Evolutionary conservation across 164 flowering plant genomes (phyloP).

Genomic region (Aristolochia contorta): DNA sequence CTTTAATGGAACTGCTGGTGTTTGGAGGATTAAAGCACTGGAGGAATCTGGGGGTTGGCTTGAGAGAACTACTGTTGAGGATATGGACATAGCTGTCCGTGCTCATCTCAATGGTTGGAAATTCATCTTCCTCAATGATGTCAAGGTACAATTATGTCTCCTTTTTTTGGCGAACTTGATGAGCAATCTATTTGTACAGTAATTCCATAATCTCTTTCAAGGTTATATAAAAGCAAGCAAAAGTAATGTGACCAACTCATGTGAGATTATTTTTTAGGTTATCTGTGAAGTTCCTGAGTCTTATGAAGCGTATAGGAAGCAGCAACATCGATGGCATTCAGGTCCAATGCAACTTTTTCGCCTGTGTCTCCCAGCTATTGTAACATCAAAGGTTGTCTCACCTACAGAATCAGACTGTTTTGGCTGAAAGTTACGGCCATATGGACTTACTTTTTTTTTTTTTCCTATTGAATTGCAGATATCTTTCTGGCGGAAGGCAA

Average conservation of each 20-base stretch:
- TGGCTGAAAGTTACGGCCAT: not conserved
- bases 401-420: not conserved
- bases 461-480: slow-evolving; percentile 49
- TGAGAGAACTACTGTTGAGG: slow-evolving; percentile 97
- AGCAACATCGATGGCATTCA: slow-evolving; percentile 98
- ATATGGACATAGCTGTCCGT: slow-evolving; percentile 96
- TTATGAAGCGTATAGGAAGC: slow-evolving; percentile 90
- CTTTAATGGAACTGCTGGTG: slow-evolving; percentile 97
- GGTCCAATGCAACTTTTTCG: slow-evolving; percentile 98
- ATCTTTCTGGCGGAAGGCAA: slow-evolving; percentile 75
- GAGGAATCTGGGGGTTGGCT: slow-evolving; percentile 97
- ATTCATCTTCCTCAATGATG: slow-evolving; percentile 84
- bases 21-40: slow-evolving; percentile 90
- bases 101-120: slow-evolving; percentile 97
- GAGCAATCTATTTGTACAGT: no score
- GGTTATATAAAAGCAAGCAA: not conserved
- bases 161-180: not conserved
- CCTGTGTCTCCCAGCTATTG: slow-evolving; percentile 67
- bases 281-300: slow-evolving; percentile 94
- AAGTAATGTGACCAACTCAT: not conserved
- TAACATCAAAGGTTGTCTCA: slow-evolving; percentile 55
- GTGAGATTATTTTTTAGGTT: slow-evolving; percentile 34
- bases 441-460: not conserved
- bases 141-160: slow-evolving; percentile 45
- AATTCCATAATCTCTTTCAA: no score